Percentiles rank a stretch among this genome's conserved stretches.
Conservation (phyloP, 805 yeast species). For the Wickerhamia fluorescens region DNA sequence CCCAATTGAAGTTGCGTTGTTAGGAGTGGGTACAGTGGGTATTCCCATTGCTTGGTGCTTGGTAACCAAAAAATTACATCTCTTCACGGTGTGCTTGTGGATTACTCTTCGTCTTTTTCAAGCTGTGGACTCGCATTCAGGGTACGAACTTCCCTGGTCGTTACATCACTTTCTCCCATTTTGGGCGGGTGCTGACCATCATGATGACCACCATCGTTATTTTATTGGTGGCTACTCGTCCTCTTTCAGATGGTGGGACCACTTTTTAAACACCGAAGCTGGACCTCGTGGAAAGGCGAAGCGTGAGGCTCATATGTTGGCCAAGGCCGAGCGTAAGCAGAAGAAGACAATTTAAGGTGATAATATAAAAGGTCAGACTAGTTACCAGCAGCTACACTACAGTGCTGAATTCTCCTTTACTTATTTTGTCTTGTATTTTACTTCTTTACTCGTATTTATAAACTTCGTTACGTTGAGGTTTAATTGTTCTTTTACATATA, state of each 20-base stretch:
- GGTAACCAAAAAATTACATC: constrained; percentile 69
- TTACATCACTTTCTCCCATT: constrained; percentile 86
- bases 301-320: constrained; percentile 61
- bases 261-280: constrained; percentile 78
- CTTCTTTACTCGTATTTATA: too few species aligned
- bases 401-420: too few species aligned
- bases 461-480: too few species aligned
- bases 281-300: constrained; percentile 72
- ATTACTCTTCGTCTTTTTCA: constrained; percentile 82
- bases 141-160: constrained; percentile 97
- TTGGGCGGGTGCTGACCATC: constrained; percentile 99
- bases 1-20: constrained; percentile 83
- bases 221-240: constrained; percentile 95
- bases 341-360: too few species aligned
- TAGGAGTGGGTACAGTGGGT: constrained; percentile 96
- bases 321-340: constrained; percentile 41
- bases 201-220: constrained; percentile 94
- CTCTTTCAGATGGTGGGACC: constrained; percentile 96
- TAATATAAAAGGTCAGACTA: too few species aligned
- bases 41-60: constrained; percentile 82
- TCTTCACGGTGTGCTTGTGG: constrained; percentile 88
- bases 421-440: too few species aligned
- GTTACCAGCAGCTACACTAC: too few species aligned
- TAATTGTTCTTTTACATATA: too few species aligned
- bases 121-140: constrained; percentile 97